These are phyloP conservation scores for Strobilomyces dryophilus DNA, from an alignment of 768 basidiomycete genomes.

Conservation along the genomic window DNA sequence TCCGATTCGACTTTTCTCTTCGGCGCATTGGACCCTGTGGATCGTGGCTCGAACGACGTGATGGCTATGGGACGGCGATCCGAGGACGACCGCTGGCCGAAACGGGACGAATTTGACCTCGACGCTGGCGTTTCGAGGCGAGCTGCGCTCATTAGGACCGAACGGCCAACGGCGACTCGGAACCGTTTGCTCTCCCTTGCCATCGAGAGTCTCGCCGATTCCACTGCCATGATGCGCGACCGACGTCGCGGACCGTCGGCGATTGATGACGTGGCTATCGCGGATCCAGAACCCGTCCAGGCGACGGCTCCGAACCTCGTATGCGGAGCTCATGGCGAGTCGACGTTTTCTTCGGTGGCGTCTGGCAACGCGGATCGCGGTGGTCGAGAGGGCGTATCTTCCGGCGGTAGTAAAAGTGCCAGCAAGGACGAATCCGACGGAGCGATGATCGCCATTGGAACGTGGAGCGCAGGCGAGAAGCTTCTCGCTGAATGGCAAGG, in stretches of 20 bases:
- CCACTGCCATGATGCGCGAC: not conserved
- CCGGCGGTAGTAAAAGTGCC: not conserved
- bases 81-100: not conserved
- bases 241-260: not conserved
- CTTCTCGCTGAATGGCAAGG: not conserved
- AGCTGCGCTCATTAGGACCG: not conserved
- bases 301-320: not conserved
- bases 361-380: not conserved
- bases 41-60: not conserved
- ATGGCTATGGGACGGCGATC: not conserved
- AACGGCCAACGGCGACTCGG: not conserved
- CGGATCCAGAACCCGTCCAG: not conserved
- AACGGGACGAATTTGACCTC: not conserved
- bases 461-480: not conserved
- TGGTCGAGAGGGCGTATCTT: not conserved
- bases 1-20: not conserved
- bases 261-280: not conserved
- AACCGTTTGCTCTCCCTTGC: not conserved
- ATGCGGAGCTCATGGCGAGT: not conserved
- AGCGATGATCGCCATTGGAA: not conserved
- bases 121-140: not conserved
- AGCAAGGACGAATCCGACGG: not conserved
- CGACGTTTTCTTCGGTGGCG: not conserved
- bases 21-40: not conserved
- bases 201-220: not conserved